Percentiles rank a stretch among this genome's conserved stretches.
These are phyloP conservation scores for Myxozyma mucilagina DNA, from an alignment of 805 yeast species.

Conservation along the genomic window DNA sequence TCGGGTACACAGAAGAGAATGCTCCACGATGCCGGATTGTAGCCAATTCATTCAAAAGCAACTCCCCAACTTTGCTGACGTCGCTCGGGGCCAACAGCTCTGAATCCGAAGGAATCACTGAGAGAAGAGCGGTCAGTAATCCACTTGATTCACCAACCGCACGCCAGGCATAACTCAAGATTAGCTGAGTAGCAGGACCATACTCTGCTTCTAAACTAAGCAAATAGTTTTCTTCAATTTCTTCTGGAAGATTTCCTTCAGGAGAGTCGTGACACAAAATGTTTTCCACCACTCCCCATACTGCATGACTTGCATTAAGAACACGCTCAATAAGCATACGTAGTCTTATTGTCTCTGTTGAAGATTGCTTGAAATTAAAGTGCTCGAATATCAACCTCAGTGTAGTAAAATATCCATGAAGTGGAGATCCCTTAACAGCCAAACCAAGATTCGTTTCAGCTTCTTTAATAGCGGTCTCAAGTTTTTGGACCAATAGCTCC, in stretches of 20 bases:
- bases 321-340: constrained; percentile 17
- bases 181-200: constrained; percentile 45
- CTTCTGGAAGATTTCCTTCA: constrained; percentile 60
- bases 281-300: constrained; percentile 51
- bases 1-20: constrained; percentile 82
- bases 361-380: constrained; percentile 22
- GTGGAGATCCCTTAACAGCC: constrained; percentile 52
- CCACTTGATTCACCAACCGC: constrained; percentile 72
- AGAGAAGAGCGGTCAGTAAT: constrained; percentile 51
- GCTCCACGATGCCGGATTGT: constrained; percentile 88
- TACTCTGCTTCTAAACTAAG: constrained; percentile 35
- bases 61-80: constrained; percentile 50
- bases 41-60: constrained; percentile 65
- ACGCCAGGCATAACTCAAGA: constrained; percentile 77
- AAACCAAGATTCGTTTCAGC: constrained; percentile 43
- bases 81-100: background rate
- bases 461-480: constrained; percentile 42
- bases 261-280: constrained; percentile 69
- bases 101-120: constrained; percentile 33
- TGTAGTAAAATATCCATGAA: constrained; percentile 72
- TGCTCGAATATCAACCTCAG: constrained; percentile 49
- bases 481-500: constrained; percentile 38
- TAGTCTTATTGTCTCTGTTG: background rate
- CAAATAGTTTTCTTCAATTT: constrained; percentile 34
- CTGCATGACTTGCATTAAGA: constrained; percentile 26